These are phyloP conservation scores for Crithidia expoeki DNA, from an alignment of 208 protist genomes.

Conservation along the genomic window DNA sequence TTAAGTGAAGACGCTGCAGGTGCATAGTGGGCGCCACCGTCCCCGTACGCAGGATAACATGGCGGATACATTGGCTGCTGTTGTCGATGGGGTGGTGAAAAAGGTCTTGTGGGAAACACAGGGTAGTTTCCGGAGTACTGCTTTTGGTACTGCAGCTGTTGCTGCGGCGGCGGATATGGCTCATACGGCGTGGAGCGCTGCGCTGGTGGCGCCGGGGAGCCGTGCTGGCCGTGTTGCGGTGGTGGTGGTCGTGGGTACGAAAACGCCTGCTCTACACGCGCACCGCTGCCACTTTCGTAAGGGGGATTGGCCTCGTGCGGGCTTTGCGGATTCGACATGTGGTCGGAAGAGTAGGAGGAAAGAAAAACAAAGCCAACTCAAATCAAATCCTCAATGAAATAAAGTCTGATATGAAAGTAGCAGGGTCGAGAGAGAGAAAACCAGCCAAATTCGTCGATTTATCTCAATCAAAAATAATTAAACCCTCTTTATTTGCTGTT, in stretches of 20 bases:
- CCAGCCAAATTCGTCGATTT: too few species aligned
- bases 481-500: too few species aligned
- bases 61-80: slow-evolving; percentile 11
- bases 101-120: neutral
- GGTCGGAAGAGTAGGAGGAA: neutral
- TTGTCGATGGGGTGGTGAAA: slow-evolving; percentile 2
- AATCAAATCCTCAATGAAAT: too few species aligned
- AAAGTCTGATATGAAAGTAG: too few species aligned
- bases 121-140: neutral
- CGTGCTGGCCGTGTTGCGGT: neutral
- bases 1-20: neutral
- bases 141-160: neutral
- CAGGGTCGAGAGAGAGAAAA: too few species aligned
- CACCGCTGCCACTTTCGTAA: neutral
- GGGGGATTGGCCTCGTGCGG: neutral
- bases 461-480: too few species aligned
- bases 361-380: neutral
- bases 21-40: neutral
- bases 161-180: neutral
- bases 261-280: neutral
- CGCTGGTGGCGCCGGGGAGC: neutral
- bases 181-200: neutral
- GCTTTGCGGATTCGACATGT: slow-evolving; percentile 16
- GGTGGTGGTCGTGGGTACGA: slow-evolving; percentile 9
- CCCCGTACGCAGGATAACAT: neutral